Conservation (phyloP, 169 alveolate species). For the Cryptosporidium baileyi region DNA sequence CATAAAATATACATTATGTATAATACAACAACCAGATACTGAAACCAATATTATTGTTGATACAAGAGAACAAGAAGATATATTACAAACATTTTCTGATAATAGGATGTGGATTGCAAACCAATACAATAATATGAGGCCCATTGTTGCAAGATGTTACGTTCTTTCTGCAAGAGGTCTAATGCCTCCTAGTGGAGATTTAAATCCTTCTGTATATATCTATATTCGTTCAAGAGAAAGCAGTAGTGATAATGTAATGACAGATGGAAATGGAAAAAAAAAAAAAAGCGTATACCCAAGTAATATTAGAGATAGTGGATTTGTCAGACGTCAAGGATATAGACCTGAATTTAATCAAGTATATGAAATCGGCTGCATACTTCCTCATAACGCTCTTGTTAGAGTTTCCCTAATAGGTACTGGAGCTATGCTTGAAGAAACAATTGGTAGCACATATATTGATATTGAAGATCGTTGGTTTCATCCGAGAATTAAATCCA, state of each 20-base stretch:
- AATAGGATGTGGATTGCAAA: constrained; percentile 69
- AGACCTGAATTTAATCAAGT: constrained; percentile 88
- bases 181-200: constrained; percentile 83
- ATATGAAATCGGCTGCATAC: constrained; percentile 84
- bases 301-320: constrained; percentile 81
- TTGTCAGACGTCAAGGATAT: constrained; percentile 81
- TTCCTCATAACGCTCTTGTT: constrained; percentile 86
- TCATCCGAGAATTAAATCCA: constrained; percentile 79
- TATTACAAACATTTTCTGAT: constrained; percentile 39
- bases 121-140: constrained; percentile 43
- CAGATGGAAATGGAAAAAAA: constrained; percentile 74
- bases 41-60: constrained; percentile 8
- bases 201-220: constrained; percentile 79
- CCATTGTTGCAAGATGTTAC: constrained; percentile 83
- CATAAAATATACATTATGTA: constrained; percentile 82
- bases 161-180: constrained; percentile 87
- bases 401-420: constrained; percentile 83
- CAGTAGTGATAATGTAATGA: constrained; percentile 76
- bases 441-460: constrained; percentile 85
- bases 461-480: constrained; percentile 89
- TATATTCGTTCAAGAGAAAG: constrained; percentile 80
- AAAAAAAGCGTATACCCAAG: constrained; percentile 72
- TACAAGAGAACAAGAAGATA: constrained; percentile 42
- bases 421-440: constrained; percentile 85
- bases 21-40: constrained; percentile 70